phyloP scores from a whole-genome alignment of 2,329 filamentous ascomycete genomes.

The Xylariaceae sp. region DNA sequence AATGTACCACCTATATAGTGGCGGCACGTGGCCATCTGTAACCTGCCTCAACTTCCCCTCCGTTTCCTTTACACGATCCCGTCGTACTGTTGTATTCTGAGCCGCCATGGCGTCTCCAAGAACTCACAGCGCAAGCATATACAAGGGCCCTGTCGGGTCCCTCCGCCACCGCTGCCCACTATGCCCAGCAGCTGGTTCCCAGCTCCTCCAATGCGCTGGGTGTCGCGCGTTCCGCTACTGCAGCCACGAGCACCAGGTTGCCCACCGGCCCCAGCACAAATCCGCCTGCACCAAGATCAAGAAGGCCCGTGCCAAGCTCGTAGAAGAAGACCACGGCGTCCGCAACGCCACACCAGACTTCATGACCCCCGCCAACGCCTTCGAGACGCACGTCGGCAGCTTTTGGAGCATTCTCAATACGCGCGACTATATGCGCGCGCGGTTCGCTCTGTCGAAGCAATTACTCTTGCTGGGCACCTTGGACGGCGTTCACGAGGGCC shows the following conservation, averaged over 20 bases:
- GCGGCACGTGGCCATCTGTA: too few relatives aligned
- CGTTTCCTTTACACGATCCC: too few relatives aligned
- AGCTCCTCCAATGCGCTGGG: conserved; percentile 48
- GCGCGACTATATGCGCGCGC: conserved; percentile 52
- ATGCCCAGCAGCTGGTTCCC: conserved; percentile 23
- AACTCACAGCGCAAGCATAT: not conserved
- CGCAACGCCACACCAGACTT: conserved; percentile 41
- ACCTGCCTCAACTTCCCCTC: too few relatives aligned
- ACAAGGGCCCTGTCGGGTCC: conserved; percentile 18
- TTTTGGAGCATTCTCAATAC: conserved; percentile 53
- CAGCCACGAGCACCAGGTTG: conserved; percentile 50
- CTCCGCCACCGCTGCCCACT: conserved; percentile 25
- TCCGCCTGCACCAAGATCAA: conserved; percentile 47
- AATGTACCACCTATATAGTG: too few relatives aligned
- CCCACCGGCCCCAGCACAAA: conserved; percentile 49
- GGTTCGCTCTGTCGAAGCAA: conserved; percentile 41
- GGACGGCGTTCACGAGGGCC: conserved; percentile 45
- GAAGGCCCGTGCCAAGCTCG: conserved; percentile 38
- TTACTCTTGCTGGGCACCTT: conserved; percentile 44
- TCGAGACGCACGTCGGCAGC: conserved; percentile 47
- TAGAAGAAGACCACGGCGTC: conserved; percentile 47
- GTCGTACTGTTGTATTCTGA: too few relatives aligned
- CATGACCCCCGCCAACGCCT: conserved; percentile 43
- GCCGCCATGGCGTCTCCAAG: too few relatives aligned
- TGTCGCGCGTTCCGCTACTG: conserved; percentile 56